phyloP scores from a whole-genome alignment of 345 rosid species.

The Conringia planisiliqua region DNA sequence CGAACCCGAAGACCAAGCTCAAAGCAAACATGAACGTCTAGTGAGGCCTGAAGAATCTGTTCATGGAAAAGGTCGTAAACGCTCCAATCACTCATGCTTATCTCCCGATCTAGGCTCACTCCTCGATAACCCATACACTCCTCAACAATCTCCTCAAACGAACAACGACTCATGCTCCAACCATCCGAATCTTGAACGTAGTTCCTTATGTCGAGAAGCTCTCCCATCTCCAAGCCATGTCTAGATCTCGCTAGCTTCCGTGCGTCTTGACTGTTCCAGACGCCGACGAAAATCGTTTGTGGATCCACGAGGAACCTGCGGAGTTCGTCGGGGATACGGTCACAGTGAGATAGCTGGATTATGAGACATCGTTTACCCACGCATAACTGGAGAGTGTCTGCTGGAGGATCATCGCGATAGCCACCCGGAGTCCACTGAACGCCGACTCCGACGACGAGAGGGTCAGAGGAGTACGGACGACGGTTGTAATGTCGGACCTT shows the following conservation, averaged over 20 bases:
- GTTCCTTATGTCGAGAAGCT: conserved; percentile 34
- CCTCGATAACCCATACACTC: conserved; percentile 28
- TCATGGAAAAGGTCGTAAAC: conserved; percentile 7
- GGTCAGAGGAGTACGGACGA: neutral
- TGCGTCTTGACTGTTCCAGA: conserved; percentile 32
- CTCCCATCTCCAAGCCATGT: conserved; percentile 20
- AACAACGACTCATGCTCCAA: neutral
- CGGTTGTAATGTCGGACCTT: neutral
- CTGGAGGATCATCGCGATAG: neutral
- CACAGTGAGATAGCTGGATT: conserved; percentile 26
- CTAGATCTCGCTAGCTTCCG: conserved; percentile 11
- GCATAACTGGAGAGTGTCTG: conserved; percentile 38
- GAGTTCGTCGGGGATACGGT: conserved; percentile 16
- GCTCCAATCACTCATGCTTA: conserved; percentile 41
- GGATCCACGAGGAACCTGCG: conserved; percentile 22
- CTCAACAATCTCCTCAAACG: conserved; percentile 34
- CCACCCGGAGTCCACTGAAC: conserved; percentile 34
- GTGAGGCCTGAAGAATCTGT: conserved; percentile 36
- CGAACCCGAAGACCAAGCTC: conserved; percentile 22
- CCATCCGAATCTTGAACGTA: neutral
- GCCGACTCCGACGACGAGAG: conserved; percentile 36
- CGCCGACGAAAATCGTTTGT: neutral
- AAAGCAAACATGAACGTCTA: conserved; percentile 27
- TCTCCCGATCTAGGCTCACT: conserved; percentile 22
- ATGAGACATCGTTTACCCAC: conserved; percentile 36